Evolutionary conservation across 1,284 basidiomycete genomes (phyloP).

Genomic region (Sphagnurus paluster): DNA sequence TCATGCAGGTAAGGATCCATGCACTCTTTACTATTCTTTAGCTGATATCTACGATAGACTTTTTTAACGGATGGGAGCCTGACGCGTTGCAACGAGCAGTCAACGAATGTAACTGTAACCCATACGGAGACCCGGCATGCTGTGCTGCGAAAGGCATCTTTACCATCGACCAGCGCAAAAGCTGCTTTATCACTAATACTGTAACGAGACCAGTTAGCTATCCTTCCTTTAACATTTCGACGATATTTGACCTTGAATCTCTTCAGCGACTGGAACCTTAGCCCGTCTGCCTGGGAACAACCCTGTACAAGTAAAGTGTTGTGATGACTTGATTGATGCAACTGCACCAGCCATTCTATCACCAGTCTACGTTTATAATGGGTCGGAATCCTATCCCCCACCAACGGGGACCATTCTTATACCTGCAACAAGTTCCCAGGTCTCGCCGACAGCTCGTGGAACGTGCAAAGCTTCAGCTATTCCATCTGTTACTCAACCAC

Average conservation of each 20-base stretch:
- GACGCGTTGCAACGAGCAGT: conserved; percentile 47
- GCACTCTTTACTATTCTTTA: conserved; percentile 5
- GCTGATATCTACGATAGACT: conserved; percentile 32
- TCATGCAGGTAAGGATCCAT: conserved; percentile 39
- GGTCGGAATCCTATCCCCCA: conserved; percentile 10
- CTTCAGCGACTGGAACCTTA: conserved; percentile 38
- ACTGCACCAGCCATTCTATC: conserved; percentile 33
- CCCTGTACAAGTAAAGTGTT: conserved; percentile 32
- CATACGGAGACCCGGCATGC: conserved; percentile 42
- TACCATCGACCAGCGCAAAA: conserved; percentile 33
- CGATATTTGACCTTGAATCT: conserved; percentile 1
- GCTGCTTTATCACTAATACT: conserved; percentile 40
- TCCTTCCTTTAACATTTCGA: background rate
- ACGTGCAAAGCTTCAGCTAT: conserved; percentile 2
- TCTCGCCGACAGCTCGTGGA: conserved; percentile 4
- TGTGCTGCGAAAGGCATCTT: conserved; percentile 42
- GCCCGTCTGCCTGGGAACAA: conserved; percentile 45
- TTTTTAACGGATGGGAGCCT: conserved; percentile 50
- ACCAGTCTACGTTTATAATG: conserved; percentile 42
- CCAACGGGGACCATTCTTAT: conserved; percentile 2
- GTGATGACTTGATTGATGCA: conserved; percentile 27
- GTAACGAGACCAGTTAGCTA: conserved; percentile 40
- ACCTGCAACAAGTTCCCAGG: conserved; percentile 1
- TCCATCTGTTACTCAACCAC: background rate
- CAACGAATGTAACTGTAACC: conserved; percentile 43